Conservation (phyloP, 805 yeast species). For the Yarrowia bubula region DNA sequence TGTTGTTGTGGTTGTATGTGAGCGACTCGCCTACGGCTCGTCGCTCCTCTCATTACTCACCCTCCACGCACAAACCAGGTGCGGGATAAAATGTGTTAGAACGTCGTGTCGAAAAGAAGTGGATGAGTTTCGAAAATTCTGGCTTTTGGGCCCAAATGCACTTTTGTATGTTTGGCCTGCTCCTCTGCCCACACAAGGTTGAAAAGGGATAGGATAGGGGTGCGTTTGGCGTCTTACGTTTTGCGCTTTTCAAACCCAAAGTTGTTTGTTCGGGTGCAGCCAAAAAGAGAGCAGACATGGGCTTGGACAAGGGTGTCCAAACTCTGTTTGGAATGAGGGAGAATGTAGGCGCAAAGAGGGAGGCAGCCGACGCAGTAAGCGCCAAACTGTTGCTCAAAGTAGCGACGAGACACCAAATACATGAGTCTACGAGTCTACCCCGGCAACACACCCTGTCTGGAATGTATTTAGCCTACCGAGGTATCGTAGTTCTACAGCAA, state of each 20-base stretch:
- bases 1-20: too few species aligned
- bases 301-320: slow-evolving; percentile 14
- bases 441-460: slow-evolving; percentile 4
- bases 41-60: too few species aligned
- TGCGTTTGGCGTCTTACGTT: slow-evolving; percentile 3
- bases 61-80: slow-evolving; percentile 27
- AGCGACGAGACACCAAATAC: too few species aligned
- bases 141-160: slow-evolving; percentile 25
- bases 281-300: slow-evolving; percentile 15
- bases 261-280: slow-evolving; percentile 20
- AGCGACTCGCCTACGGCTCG: too few species aligned
- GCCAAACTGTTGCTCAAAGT: neutral
- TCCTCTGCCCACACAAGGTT: slow-evolving; percentile 19
- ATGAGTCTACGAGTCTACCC: too few species aligned
- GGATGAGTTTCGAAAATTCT: slow-evolving; percentile 16
- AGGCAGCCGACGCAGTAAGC: slow-evolving; percentile 3
- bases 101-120: slow-evolving; percentile 27
- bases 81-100: slow-evolving; percentile 22
- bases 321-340: slow-evolving; percentile 23
- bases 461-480: neutral
- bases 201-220: slow-evolving; percentile 27
- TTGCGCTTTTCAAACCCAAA: slow-evolving; percentile 6
- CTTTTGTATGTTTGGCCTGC: slow-evolving; percentile 25
- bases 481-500: neutral
- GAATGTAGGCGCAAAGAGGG: slow-evolving; percentile 24